Evolutionary conservation across 306 rosid species (phyloP), one percentile per base, ranked within the genome.

Genomic region (Glycyrrhiza uralensis): DNA sequence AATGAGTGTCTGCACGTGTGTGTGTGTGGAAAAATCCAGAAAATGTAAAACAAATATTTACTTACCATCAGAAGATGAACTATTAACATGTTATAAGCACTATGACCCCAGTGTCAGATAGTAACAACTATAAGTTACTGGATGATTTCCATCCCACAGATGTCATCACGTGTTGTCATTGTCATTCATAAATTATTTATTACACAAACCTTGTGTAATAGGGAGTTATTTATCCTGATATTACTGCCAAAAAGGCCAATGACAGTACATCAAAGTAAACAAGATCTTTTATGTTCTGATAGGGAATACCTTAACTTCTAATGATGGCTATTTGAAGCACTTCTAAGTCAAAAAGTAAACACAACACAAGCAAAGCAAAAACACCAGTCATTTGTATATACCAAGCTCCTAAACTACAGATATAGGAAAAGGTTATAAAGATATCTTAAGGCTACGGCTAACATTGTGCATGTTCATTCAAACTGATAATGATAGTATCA

Each of bases 41-140:
- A 74, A 64, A 41, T 29, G 63, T 15, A 50, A 78, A 73, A 79
- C 36, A 22, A 51, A 75, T 6, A 26, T 57, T 55, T 41, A 51
- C 42, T 35, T 49, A 47, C 29, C 59, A 41, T 63, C 24, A 55
- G 23, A 19, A 69, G 52, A 29, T 51, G 69, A 36, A 75, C 15
- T 33, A 33, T 52, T 59, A 30, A 42, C 14, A 56, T 44, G 56
- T 52, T 42, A 42, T 61, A 67, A 74, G 56, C 65, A 66, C 39
- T n/a, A 9, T 22, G 22, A 23, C 13, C 50, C 54, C 20, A 24
- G 23, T 30, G 38, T 44, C 24, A 14, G 51, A 41, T 62, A 61
- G 50, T 71, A 28, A 19, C 11, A 38, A 41, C 49, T 51, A 51
- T 29, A 41, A 78, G 35, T 44, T 28, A 63, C 13, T 3, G 32